Evolutionary conservation across 305 asterid genomes (phyloP), one percentile per base, ranked within the genome.

Genomic region (Solanum hybrid): DNA sequence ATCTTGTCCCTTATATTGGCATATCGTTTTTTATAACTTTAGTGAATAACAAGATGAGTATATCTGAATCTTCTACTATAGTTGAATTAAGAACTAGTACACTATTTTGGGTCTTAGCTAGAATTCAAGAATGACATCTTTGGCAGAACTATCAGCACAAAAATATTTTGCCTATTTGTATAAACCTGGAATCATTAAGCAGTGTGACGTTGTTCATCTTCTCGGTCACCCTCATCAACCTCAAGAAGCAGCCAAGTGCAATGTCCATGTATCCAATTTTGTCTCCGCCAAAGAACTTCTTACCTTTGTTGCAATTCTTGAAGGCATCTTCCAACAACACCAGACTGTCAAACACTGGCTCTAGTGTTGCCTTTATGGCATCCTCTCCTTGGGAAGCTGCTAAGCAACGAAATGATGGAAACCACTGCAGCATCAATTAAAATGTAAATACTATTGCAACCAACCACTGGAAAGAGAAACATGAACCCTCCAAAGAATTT

Each of bases 201-300:
- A 93, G 16, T 9, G 90, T 91, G 29, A 91, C 11, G 16, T 92
- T 92, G 87, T 18, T 74, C 39, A 82, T 73, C n/a, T 46, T 67
- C 85, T 91, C 95, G 1, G 35, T 78, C 8, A 91, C 90, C 64
- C 90, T 92, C 3, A 90, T 24, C 95, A 92, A 91, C 8, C 92
- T 94, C 83, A 93, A 37, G 29, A 57, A 89, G 87, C 91, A 36
- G 0, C 94, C 96, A 12, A 94, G 82, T 16, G 91, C 95, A 75
- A 94, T 92, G 88, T 92, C 95, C 29, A 94, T 46, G 82, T 84
- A 94, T 0, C 97, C 96, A 35, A 94, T 89, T 13, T 37, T 64
- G 7, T 94, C 95, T 69, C 96, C 93, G 1, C 92, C 94, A 24
- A 95, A 94, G 91, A 92, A 93, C 57, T 88, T 92, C 39, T 90